phyloP scores from a whole-genome alignment of 2,329 filamentous ascomycete species.

The Fusarium sp. region DNA sequence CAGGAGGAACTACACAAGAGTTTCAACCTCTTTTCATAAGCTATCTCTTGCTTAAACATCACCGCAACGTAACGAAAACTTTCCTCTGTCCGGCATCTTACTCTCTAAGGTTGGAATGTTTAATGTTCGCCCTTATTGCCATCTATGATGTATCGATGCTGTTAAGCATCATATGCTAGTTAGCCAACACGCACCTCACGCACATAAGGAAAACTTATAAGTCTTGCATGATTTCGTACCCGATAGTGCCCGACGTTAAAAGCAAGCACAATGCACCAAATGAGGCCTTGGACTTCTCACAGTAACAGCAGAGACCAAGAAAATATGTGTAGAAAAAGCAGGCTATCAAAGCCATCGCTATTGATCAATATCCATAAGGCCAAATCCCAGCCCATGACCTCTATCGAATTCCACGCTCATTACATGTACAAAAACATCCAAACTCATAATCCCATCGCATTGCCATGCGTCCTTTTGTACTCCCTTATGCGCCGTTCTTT shows the following conservation, averaged over 20 bases:
- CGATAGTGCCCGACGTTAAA: not conserved
- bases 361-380: not conserved
- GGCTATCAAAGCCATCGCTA: not conserved
- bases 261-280: not conserved
- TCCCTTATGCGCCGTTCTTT: constrained; percentile 1
- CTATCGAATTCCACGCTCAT: constrained; percentile 3
- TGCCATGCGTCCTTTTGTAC: not conserved
- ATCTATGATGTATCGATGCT: no score
- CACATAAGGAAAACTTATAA: not conserved
- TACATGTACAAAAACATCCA: not conserved
- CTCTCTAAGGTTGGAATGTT: not conserved
- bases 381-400: not conserved
- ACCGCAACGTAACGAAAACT: not conserved
- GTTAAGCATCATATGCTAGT: no score
- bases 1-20: not conserved
- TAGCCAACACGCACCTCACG: no score
- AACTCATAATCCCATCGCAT: constrained; percentile 13
- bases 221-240: not conserved
- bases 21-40: not conserved
- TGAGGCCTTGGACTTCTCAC: no score
- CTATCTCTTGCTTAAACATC: not conserved
- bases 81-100: not conserved
- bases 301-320: not conserved
- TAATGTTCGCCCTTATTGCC: no score
- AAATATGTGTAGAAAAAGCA: not conserved